Conservation (phyloP, 495 filamentous ascomycete genomes). For the Hypoxylon cercidicola region DNA sequence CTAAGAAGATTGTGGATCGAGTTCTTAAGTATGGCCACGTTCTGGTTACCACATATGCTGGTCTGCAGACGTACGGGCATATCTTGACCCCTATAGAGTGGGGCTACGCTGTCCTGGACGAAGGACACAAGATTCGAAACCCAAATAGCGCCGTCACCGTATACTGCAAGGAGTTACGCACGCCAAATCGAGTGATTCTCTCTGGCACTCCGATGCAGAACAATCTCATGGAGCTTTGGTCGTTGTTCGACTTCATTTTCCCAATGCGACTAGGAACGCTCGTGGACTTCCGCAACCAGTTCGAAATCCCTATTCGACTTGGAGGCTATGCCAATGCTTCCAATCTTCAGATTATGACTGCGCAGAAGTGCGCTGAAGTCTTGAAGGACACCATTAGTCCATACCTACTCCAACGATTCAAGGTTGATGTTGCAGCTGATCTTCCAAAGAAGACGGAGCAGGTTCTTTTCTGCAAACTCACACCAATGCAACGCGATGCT, state of each 20-base stretch:
- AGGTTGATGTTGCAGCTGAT: conserved; percentile 92
- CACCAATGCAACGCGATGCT: conserved; percentile 74
- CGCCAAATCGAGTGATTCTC: conserved; percentile 87
- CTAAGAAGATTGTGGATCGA: conserved; percentile 79
- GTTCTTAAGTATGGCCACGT: conserved; percentile 91
- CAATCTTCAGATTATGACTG: conserved; percentile 91
- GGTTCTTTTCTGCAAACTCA: conserved; percentile 93
- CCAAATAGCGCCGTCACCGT: conserved; percentile 92
- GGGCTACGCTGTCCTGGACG: conserved; percentile 93
- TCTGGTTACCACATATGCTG: conserved; percentile 92
- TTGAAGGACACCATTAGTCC: conserved; percentile 91
- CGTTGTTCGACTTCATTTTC: conserved; percentile 94
- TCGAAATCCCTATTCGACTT: conserved; percentile 89
- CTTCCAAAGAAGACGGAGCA: conserved; percentile 94
- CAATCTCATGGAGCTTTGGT: conserved; percentile 96
- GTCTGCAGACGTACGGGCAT: conserved; percentile 85
- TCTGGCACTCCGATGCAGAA: conserved; percentile 99
- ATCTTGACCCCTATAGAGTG: conserved; percentile 83
- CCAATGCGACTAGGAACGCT: conserved; percentile 94
- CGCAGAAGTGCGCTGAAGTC: conserved; percentile 87
- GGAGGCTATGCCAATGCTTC: conserved; percentile 95
- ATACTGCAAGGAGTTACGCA: conserved; percentile 89
- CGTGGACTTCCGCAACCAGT: conserved; percentile 86
- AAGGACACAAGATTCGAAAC: conserved; percentile 97
- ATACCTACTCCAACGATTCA: conserved; percentile 92